Evolutionary conservation across 345 rosid species (phyloP).

Genomic region (Theobroma cacao): DNA sequence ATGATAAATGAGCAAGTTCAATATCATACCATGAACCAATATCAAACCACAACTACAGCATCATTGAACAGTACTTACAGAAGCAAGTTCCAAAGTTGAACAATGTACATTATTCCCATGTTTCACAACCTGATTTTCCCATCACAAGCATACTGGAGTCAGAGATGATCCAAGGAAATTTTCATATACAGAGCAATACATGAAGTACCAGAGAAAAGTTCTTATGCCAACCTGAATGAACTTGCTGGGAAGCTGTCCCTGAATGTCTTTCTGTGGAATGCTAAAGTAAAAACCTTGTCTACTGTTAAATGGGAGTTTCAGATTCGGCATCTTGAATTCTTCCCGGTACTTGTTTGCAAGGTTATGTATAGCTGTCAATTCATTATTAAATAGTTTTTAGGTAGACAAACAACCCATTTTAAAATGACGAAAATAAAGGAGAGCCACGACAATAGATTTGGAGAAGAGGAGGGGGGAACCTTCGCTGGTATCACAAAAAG

Average conservation of each 20-base stretch:
- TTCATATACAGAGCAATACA: constrained; percentile 4
- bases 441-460: background rate
- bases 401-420: constrained; percentile 10
- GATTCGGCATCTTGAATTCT: constrained; percentile 80
- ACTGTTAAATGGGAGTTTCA: constrained; percentile 94
- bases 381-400: constrained; percentile 15
- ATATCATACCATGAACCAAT: constrained; percentile 3
- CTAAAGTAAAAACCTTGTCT: constrained; percentile 98
- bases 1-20: background rate
- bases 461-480: constrained; percentile 35
- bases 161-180: constrained; percentile 16
- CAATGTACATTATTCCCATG: constrained; percentile 93
- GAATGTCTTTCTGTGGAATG: constrained; percentile 80
- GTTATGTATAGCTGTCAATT: constrained; percentile 75
- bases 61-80: constrained; percentile 54
- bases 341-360: constrained; percentile 88
- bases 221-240: constrained; percentile 71
- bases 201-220: constrained; percentile 13
- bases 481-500: constrained; percentile 97
- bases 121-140: constrained; percentile 60
- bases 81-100: constrained; percentile 91
- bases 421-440: constrained; percentile 7
- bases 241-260: constrained; percentile 87
- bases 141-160: constrained; percentile 23
- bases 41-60: background rate